A percentile compares a stretch with the other conserved stretches of the same genome.
These are phyloP conservation scores for Trichoderma citrinoviride DNA, from an alignment of 2,329 filamentous ascomycete species.

Conservation along the genomic window DNA sequence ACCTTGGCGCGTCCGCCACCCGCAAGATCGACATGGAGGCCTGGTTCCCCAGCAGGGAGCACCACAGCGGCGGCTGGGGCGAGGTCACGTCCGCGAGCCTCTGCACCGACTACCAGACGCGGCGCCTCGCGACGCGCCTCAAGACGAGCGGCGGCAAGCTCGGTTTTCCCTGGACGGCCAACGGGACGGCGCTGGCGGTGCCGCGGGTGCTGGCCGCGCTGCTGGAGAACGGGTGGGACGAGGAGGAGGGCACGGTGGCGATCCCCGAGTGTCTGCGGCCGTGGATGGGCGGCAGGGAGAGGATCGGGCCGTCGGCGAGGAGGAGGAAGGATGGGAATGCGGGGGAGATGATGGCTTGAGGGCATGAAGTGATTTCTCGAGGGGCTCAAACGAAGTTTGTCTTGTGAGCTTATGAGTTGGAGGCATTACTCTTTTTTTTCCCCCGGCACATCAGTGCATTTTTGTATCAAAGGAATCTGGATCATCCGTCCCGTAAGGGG, in stretches of 20 bases:
- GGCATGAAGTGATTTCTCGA: neutral
- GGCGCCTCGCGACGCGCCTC: conserved; percentile 74
- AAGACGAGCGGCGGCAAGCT: conserved; percentile 54
- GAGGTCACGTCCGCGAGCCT: conserved; percentile 89
- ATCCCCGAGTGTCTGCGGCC: conserved; percentile 76
- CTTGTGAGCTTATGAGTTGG: too few relatives aligned
- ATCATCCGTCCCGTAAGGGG: too few relatives aligned
- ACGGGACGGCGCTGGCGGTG: conserved; percentile 90
- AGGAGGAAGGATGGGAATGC: conserved; percentile 28
- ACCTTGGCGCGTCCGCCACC: conserved; percentile 83
- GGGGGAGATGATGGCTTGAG: conserved; percentile 12
- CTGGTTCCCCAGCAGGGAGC: conserved; percentile 78
- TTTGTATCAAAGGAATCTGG: too few relatives aligned
- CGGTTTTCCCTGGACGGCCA: conserved; percentile 82
- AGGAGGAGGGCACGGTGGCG: conserved; percentile 60
- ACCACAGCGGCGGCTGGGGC: conserved; percentile 61
- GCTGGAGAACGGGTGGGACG: conserved; percentile 87
- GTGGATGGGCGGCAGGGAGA: conserved; percentile 77
- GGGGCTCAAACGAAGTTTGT: too few relatives aligned
- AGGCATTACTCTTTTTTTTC: too few relatives aligned
- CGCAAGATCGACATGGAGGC: conserved; percentile 93
- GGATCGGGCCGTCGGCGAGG: conserved; percentile 47
- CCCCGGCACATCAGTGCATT: too few relatives aligned
- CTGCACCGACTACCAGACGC: conserved; percentile 91
- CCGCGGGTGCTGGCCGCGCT: conserved; percentile 86